Evolutionary conservation across 2,329 filamentous ascomycete species (phyloP).

Genomic region (Colletotrichum zoysiae): DNA sequence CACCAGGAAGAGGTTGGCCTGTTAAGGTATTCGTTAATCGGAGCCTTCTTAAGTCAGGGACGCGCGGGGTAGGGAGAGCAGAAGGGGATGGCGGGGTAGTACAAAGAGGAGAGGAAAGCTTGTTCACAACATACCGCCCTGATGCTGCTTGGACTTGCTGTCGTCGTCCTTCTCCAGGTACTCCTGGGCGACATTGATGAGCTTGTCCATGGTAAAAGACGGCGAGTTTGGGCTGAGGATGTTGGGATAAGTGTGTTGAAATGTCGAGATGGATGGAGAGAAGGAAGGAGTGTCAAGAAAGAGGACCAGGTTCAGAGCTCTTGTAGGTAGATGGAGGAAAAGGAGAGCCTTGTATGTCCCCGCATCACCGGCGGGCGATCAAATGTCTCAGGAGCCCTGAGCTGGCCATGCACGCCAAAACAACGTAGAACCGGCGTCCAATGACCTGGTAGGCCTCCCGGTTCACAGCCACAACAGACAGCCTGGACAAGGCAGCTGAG

Average conservation of each 20-base stretch:
- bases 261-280: not conserved
- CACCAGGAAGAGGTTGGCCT: constrained; percentile 42
- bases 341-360: constrained; percentile 30
- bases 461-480: constrained; percentile 28
- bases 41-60: constrained; percentile 18
- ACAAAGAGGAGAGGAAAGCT: constrained; percentile 1
- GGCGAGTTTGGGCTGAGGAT: not conserved
- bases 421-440: constrained; percentile 11
- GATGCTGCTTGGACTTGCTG: constrained; percentile 45
- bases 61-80: constrained; percentile 21
- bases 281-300: not conserved
- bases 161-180: constrained; percentile 50
- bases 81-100: constrained; percentile 37
- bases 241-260: not conserved
- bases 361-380: constrained; percentile 33
- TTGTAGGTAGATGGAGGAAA: constrained; percentile 5
- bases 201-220: constrained; percentile 51
- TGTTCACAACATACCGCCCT: constrained; percentile 25
- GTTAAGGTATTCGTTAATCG: constrained; percentile 12
- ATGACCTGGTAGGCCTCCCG: constrained; percentile 6
- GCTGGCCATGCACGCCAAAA: constrained; percentile 34
- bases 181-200: constrained; percentile 51
- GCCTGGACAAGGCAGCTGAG: not conserved
- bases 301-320: constrained; percentile 25
- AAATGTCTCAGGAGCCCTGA: constrained; percentile 34